Base-by-base conservation (phyloP, 192 early-diverging fungal species). In the Pilaira anomala region DNA sequence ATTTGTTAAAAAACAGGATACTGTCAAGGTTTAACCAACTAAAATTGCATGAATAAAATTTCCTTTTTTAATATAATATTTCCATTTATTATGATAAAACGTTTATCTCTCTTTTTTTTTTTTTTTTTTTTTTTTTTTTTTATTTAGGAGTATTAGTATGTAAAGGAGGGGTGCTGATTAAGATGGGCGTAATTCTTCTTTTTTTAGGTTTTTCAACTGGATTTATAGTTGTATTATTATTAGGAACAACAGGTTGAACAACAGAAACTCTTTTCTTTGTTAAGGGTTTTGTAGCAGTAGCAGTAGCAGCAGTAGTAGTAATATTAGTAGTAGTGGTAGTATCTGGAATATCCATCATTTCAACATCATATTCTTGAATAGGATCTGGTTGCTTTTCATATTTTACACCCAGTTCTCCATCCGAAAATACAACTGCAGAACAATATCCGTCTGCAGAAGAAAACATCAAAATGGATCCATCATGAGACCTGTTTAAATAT, bases 361-460 rank as follows among this genome's bases (percentile, higher is more conserved):
- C 24, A 18, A 21, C 22, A 3, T 33, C 39, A 11, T 61, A 33
- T 52, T 63, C 48, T 13, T 51, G 5, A 12, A 13, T 2, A 18
- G 30, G 18, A 26, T 44, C 33, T 44, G 48, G 19, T 39, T 64
- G n/a, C 24, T 48, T 51, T 36, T 44, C 41, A 24, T 63, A 65
- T 26, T 62, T 56, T 8, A 63, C 52, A 26, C 91, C 91, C 16
- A 91, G 65, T 62, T 92, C 89, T 14, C 76, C 76, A 49, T 88
- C 78, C 28, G 84, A 79, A 69, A 95, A 90, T 1, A 84, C 79
- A 14, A 88, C 84, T 6, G 92, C 77, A 28, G 88, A 90, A 62
- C 90, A 91, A 70, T 89, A 97, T 13, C 95, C 95, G 67, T 97
- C 95, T 1, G 87, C 85, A 0, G 92, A 93, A 0, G 91, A 76